phyloP scores from a whole-genome alignment of 495 filamentous ascomycete species.

The Aspergillus nanangensis region DNA sequence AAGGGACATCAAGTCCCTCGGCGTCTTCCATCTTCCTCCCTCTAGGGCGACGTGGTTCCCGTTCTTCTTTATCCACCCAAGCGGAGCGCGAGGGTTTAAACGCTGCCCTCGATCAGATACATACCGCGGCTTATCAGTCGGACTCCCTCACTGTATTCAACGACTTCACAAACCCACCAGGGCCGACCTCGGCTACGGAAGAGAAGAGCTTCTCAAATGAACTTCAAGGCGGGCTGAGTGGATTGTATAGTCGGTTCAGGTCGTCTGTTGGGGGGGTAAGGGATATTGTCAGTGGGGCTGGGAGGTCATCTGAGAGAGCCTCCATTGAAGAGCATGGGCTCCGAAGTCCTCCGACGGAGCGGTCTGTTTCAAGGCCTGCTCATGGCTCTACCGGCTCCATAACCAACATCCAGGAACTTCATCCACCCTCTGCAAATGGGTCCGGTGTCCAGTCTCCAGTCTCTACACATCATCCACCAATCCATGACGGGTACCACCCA shows the following conservation, averaged over 20 bases:
- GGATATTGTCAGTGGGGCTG: constrained; percentile 45
- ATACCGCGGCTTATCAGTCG: constrained; percentile 74
- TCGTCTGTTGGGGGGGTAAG: constrained; percentile 71
- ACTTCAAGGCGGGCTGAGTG: constrained; percentile 77
- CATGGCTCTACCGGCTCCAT: constrained; percentile 18
- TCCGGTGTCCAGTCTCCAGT: constrained; percentile 42
- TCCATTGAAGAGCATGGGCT: constrained; percentile 18
- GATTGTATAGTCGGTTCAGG: constrained; percentile 76
- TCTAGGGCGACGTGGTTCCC: constrained; percentile 51
- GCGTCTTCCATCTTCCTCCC: constrained; percentile 40
- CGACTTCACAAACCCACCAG: constrained; percentile 59
- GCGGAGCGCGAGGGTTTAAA: constrained; percentile 68
- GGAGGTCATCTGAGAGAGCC: constrained; percentile 34
- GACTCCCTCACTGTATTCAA: constrained; percentile 83
- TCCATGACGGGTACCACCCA: constrained; percentile 31
- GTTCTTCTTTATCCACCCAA: constrained; percentile 57
- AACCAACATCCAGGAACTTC: constrained; percentile 22
- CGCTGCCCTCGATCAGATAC: constrained; percentile 77
- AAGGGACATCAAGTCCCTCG: constrained; percentile 37
- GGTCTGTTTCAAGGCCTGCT: constrained; percentile 22
- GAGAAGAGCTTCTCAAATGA: constrained; percentile 66
- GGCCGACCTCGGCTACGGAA: constrained; percentile 50
- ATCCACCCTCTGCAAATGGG: constrained; percentile 29
- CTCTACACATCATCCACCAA: constrained; percentile 23
- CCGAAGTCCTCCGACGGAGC: constrained; percentile 25